Conservation (phyloP, 1,139 yeast species). For the Geotrichum restrictum region DNA sequence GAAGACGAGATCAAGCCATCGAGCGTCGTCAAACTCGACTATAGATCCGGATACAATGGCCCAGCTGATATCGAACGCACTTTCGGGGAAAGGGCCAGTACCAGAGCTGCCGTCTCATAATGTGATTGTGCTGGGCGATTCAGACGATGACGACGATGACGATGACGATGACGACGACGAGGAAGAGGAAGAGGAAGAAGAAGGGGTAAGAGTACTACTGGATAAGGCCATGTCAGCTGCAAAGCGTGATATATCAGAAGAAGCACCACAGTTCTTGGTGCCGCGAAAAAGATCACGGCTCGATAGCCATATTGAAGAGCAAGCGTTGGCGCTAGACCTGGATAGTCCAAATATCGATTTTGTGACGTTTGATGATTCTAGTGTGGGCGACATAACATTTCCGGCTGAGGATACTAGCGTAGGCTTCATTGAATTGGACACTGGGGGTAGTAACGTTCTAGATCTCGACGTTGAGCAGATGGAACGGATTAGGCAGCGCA, state of each 20-base stretch:
- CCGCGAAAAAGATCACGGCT: not conserved
- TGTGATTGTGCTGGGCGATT: not conserved
- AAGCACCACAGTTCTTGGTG: no score
- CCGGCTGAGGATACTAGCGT: no score
- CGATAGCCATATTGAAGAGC: no score
- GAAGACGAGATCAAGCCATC: not conserved
- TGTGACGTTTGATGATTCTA: no score
- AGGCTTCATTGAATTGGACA: no score
- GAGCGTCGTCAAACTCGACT: not conserved
- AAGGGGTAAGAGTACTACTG: slow-evolving; percentile 3
- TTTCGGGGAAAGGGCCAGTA: not conserved
- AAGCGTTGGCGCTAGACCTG: no score
- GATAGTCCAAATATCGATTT: no score
- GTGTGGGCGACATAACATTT: no score
- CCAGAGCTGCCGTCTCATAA: not conserved
- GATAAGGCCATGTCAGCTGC: no score
- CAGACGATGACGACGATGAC: not conserved
- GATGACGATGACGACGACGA: not conserved
- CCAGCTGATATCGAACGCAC: not conserved
- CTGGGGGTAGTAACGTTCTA: not conserved
- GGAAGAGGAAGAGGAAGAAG: not conserved
- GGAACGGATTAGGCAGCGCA: slow-evolving; percentile 11
- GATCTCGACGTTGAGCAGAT: slow-evolving; percentile 8
- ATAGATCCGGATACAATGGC: not conserved
- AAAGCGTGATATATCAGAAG: no score